phyloP scores from a whole-genome alignment of 106 monocot genomes.

The Agapanthus africanus region DNA sequence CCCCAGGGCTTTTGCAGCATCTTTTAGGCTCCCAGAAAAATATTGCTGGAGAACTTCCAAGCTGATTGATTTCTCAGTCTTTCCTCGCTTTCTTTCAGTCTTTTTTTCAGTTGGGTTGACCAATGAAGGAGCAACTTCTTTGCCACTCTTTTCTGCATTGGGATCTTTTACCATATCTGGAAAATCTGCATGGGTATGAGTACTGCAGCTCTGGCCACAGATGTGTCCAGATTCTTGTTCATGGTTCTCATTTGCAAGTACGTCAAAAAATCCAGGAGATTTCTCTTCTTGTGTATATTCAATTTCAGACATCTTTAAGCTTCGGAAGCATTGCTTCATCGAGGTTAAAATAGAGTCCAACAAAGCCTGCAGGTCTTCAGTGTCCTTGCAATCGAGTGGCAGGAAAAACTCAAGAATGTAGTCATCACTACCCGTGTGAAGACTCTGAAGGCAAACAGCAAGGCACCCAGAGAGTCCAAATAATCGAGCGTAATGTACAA shows the following conservation, averaged over 20 bases:
- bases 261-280: conserved; percentile 26
- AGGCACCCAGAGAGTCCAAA: conserved; percentile 56
- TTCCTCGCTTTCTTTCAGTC: conserved; percentile 41
- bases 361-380: conserved; percentile 30
- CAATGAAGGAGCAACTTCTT: conserved; percentile 1
- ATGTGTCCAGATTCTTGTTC: conserved; percentile 12
- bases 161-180: conserved; percentile 14
- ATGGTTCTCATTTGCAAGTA: conserved; percentile 15
- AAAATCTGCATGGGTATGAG: conserved; percentile 10
- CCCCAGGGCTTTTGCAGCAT: conserved; percentile 65
- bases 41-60: conserved; percentile 58
- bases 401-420: conserved; percentile 85
- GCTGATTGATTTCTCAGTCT: conserved; percentile 62
- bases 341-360: conserved; percentile 36
- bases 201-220: conserved; percentile 8
- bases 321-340: conserved; percentile 39
- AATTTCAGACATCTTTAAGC: conserved; percentile 34
- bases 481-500: conserved; percentile 89
- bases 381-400: conserved; percentile 41
- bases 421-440: conserved; percentile 47
- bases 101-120: conserved; percentile 19
- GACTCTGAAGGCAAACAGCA: conserved; percentile 61
- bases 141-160: conserved; percentile 20
- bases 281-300: conserved; percentile 20
- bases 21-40: conserved; percentile 59